Evolutionary conservation across 2,329 filamentous ascomycete genomes (phyloP), one percentile per base, ranked within the genome.

Genomic region (Ophiostoma australiae): DNA sequence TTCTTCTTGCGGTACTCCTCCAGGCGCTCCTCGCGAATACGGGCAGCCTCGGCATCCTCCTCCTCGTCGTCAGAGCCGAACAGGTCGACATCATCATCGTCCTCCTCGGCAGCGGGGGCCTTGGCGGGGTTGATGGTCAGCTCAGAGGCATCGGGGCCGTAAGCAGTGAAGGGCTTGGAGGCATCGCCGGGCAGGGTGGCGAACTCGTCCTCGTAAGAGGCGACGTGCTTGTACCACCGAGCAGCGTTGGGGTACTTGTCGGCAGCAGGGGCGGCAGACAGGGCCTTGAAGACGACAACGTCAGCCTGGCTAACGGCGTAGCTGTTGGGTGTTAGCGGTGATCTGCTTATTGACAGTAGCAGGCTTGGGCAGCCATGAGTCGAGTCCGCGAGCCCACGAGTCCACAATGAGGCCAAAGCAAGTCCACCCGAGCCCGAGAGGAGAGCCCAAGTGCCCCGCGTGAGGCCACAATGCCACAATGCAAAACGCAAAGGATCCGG

Each of bases 161-260:
- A 98, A 80, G 90, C 87, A 78, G 91, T 94, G 86, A 90, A 92
- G 76, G 90, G 86, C 86, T 95, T 93, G 82, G 91, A 91, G 77
- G 94, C 88, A 84, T 98, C 94, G 82, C 95, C 95, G 72, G 93
- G 88, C 69, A 99, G 91, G 75, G 89, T 91, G 78, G 91, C 86
- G 86, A 98, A 98, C 83, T 98, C 94, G 76, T 91, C 87, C 87
- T 96, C 90, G 85, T 92, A 97, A 77, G 91, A 91, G 81, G 91
- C 89, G 80, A 97, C 92, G 89, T 99, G 94, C 89, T 96, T 97
- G 90, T 97, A 97, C 95, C 95, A 99, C 83, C 95, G 91, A 80
- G 92, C 93, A 79, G 91, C 93, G 85, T 97, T 87, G 79, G 94
- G 93, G 89, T 91, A 97, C 86, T 97, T 97, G 82, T 86, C 85